Conservation (phyloP, 164 flowering plant genomes). For the Dillenia suffruticosa region DNA sequence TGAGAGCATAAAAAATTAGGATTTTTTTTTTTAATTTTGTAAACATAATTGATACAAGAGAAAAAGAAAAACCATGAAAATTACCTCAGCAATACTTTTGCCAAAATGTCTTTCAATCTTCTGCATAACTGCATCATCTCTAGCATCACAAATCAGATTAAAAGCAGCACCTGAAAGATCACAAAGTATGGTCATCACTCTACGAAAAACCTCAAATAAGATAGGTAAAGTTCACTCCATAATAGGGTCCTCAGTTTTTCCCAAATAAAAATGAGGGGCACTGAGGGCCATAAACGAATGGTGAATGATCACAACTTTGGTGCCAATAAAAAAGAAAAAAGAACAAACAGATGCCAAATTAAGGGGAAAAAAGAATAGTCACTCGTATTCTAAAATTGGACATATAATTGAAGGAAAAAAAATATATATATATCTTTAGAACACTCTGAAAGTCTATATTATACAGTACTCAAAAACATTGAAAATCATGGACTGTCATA, state of each 20-base stretch:
- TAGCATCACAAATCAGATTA: conserved; percentile 47
- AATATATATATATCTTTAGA: too few species aligned
- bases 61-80: not conserved
- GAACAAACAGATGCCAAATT: too few species aligned
- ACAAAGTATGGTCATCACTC: not conserved
- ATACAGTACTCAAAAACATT: too few species aligned
- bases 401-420: too few species aligned
- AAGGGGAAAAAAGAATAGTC: too few species aligned
- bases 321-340: not conserved
- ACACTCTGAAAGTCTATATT: too few species aligned
- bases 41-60: not conserved
- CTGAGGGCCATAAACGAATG: not conserved
- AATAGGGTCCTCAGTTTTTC: too few species aligned
- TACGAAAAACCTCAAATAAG: not conserved
- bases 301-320: not conserved
- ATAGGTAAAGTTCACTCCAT: too few species aligned
- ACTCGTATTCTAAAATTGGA: too few species aligned
- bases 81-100: conserved; percentile 45
- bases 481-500: too few species aligned
- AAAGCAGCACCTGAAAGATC: conserved; percentile 68
- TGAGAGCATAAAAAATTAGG: too few species aligned
- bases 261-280: not conserved
- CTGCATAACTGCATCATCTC: conserved; percentile 42
- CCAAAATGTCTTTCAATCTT: conserved; percentile 69
- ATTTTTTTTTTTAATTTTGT: too few species aligned